Conservation (phyloP, 106 monocot genomes). For the Amphibolis antarctica region DNA sequence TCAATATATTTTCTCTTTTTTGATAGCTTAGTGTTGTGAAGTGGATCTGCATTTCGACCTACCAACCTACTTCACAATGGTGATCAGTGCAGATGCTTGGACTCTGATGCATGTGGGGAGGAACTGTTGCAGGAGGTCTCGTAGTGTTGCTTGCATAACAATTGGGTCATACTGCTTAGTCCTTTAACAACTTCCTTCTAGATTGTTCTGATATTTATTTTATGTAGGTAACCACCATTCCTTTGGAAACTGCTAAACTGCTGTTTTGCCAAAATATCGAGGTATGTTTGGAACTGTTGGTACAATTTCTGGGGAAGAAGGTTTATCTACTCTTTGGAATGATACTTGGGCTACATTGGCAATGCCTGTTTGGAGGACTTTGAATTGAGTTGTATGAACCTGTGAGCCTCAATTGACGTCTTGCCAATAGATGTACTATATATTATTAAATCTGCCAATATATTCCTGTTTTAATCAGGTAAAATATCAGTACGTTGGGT, state of each 20-base stretch:
- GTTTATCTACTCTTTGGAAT: constrained; percentile 79
- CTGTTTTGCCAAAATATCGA: constrained; percentile 51
- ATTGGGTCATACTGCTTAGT: not conserved
- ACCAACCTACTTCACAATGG: too few species aligned
- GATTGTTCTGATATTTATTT: not conserved
- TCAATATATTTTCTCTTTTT: too few species aligned
- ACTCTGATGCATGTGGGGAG: too few species aligned
- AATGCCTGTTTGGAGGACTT: constrained; percentile 79
- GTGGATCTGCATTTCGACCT: too few species aligned
- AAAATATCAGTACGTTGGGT: constrained; percentile 70
- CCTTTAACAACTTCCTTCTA: not conserved
- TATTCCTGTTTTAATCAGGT: constrained; percentile 25
- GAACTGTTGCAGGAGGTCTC: too few species aligned
- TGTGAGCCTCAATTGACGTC: constrained; percentile 15
- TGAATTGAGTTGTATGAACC: constrained; percentile 89
- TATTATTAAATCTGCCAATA: not conserved
- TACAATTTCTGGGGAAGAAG: constrained; percentile 96
- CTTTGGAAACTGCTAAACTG: constrained; percentile 81
- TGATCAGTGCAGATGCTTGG: too few species aligned
- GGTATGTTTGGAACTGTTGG: constrained; percentile 89
- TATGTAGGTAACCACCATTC: constrained; percentile 76
- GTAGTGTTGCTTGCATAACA: too few species aligned
- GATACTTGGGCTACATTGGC: constrained; percentile 95
- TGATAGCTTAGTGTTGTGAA: too few species aligned
- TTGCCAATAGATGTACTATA: not conserved